Evolutionary conservation across 176 grass and related monocot genomes (phyloP).

Genomic region (Carex littledalei): DNA sequence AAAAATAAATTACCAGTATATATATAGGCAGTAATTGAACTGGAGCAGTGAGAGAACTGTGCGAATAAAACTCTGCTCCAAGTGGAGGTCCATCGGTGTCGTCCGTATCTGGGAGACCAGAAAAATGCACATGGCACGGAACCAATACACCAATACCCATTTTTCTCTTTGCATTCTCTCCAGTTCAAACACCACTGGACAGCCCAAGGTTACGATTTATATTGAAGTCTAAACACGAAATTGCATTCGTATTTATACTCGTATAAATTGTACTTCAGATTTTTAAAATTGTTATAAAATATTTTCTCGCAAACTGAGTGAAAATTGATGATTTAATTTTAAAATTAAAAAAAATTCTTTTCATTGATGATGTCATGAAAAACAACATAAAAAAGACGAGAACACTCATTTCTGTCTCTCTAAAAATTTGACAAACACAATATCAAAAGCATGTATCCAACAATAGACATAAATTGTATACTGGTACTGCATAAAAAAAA

Average conservation of each 20-base stretch:
- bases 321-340: no score
- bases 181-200: not conserved
- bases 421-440: no score
- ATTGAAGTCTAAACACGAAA: not conserved
- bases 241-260: not conserved
- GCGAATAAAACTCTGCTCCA: not conserved
- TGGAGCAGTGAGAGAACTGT: not conserved
- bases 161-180: not conserved
- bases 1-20: no score
- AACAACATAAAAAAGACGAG: no score
- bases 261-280: not conserved
- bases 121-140: constrained; percentile 13
- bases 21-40: no score
- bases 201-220: not conserved
- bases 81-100: not conserved
- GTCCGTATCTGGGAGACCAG: constrained; percentile 19
- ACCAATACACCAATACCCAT: not conserved
- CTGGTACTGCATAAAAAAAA: no score
- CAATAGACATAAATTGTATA: no score
- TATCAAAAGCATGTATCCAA: no score
- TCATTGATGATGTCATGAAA: no score
- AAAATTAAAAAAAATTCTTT: no score
- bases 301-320: not conserved
- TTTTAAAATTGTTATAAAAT: not conserved
- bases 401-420: no score